phyloP scores from a whole-genome alignment of 2,329 filamentous ascomycete genomes.

The Calonectria pteridis region DNA sequence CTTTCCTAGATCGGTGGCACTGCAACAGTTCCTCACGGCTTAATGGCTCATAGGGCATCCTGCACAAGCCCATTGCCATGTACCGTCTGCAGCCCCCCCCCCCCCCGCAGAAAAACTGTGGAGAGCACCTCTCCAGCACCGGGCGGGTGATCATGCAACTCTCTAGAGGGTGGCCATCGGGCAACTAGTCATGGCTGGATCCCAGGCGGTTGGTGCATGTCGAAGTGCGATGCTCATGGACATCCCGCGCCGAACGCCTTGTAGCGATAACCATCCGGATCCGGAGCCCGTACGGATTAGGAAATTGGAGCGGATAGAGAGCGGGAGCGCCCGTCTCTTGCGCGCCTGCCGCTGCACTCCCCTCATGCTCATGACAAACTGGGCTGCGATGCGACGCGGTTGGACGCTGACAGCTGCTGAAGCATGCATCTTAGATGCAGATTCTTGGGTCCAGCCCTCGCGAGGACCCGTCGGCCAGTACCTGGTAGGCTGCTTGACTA shows the following conservation, averaged over 20 bases:
- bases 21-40: conserved; percentile 33
- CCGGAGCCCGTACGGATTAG: conserved; percentile 32
- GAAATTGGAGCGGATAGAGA: conserved; percentile 29
- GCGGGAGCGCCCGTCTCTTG: conserved; percentile 45
- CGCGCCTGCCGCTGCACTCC: conserved; percentile 43
- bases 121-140: background rate
- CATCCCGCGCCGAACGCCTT: conserved; percentile 34
- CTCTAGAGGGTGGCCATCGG: conserved; percentile 24
- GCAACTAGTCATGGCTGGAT: conserved; percentile 26
- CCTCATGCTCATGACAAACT: conserved; percentile 18
- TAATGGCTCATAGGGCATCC: conserved; percentile 24
- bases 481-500: conserved; percentile 18
- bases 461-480: conserved; percentile 5
- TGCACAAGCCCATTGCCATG: conserved; percentile 30
- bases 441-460: background rate
- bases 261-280: conserved; percentile 30
- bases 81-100: conserved; percentile 26
- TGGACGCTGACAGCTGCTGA: conserved; percentile 30
- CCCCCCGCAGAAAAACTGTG: conserved; percentile 13
- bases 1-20: conserved; percentile 24
- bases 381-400: conserved; percentile 29
- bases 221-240: conserved; percentile 31
- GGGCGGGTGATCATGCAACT: conserved; percentile 8
- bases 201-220: conserved; percentile 25
- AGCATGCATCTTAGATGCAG: conserved; percentile 19